Evolutionary conservation across 192 early-diverging fungal genomes (phyloP), one percentile per base, ranked within the genome.

Genomic region (Dimargaris cristalligena): DNA sequence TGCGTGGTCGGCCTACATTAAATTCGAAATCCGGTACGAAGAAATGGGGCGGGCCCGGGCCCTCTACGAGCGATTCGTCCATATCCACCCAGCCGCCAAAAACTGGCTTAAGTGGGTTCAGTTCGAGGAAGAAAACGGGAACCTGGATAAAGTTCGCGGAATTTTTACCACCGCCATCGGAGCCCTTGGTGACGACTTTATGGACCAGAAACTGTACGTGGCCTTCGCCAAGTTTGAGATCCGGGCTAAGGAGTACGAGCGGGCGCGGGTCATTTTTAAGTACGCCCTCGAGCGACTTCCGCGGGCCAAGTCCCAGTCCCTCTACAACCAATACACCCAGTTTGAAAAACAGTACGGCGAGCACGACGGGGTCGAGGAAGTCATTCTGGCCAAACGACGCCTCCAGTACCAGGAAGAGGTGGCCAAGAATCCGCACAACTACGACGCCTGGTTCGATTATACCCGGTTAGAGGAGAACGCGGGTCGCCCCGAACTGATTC

Each of bases 391-490:
- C 34, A 97, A 94, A 71, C 76, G 96, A 32, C 74, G 96, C 22
- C 70, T 88, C 34, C 82, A 92, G 54, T 99, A 99, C 71, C 91
- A 95, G 63, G 81, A 85, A 55, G 73, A 75, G 28, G 64, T 89
- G 23, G 73, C 67, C 44, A 48, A 45, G 3, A 90, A 89, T 60
- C 75, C 89, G n/a, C 77, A 83, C 23, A 94, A 99, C 65, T 97
- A 97, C 65, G 96, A 99, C 57, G 71, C 85, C n/a, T 99, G 96
- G 96, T 90, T 99, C 55, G 96, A 97, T 68, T 97, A 94, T 66
- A 80, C 79, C 22, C 73, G 84, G 52, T 70, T 99, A 18, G 96
- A 99, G 59, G 96, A 97, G 60, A 68, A 74, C 0, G 70, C 78
- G 0, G 84, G 81, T 16, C 79, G 89, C 59, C 62, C 74, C 11